Conservation (phyloP, 2,329 filamentous ascomycete species). For the Fusarium palustre region DNA sequence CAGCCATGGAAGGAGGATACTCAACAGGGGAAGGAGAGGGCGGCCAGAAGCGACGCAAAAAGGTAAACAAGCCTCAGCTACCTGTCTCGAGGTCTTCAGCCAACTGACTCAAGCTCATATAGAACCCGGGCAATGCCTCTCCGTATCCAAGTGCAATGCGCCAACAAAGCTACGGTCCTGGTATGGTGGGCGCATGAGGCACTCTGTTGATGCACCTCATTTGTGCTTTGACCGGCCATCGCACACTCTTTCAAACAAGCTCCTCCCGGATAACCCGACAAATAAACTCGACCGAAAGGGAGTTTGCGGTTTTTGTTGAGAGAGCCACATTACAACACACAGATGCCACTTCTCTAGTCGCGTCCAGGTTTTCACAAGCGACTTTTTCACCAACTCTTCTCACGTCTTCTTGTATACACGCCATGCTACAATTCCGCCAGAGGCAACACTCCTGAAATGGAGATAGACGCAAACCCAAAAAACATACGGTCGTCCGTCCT, state of each 20-base stretch:
- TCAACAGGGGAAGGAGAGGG: constrained; percentile 80
- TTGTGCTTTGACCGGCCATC: not conserved
- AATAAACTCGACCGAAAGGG: constrained; percentile 29
- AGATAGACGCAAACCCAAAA: constrained; percentile 16
- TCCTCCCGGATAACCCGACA: constrained; percentile 6
- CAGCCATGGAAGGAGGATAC: constrained; percentile 69
- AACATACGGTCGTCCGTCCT: constrained; percentile 29
- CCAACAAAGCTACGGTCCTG: constrained; percentile 67
- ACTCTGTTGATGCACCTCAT: not conserved
- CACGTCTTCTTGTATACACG: constrained; percentile 48
- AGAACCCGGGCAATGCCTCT: constrained; percentile 61
- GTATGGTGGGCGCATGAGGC: constrained; percentile 67
- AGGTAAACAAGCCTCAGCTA: constrained; percentile 59
- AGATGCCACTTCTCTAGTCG: constrained; percentile 20
- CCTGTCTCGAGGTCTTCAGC: constrained; percentile 35
- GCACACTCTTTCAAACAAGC: constrained; percentile 6
- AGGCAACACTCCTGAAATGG: constrained; percentile 31
- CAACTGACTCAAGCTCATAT: constrained; percentile 55
- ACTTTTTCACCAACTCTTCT: constrained; percentile 35
- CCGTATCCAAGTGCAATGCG: constrained; percentile 59
- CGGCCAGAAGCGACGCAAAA: constrained; percentile 73
- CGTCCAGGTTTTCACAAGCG: constrained; percentile 23
- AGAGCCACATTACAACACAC: constrained; percentile 6
- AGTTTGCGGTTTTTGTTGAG: constrained; percentile 19
- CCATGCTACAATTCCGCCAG: constrained; percentile 47